These are phyloP conservation scores for Laetiporus sulphureus DNA, from an alignment of 1,284 basidiomycete genomes.

Conservation along the genomic window DNA sequence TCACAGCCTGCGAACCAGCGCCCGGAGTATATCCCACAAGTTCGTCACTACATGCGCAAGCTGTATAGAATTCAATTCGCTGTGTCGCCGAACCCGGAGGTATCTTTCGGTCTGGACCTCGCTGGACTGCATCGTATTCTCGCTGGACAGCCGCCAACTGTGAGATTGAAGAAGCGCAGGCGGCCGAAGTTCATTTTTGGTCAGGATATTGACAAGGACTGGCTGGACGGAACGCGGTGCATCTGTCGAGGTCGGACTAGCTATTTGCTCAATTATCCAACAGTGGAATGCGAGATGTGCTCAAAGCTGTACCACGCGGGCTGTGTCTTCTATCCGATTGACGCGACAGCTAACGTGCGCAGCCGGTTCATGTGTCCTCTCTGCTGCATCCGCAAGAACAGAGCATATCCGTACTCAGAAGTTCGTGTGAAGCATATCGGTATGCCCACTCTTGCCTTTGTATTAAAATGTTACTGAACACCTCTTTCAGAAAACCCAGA, in stretches of 20 bases:
- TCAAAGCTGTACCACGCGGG: conserved; percentile 61
- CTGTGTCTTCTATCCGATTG: conserved; percentile 65
- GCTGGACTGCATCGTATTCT: conserved; percentile 74
- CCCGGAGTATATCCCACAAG: conserved; percentile 66
- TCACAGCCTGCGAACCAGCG: conserved; percentile 62
- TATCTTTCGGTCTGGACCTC: conserved; percentile 73
- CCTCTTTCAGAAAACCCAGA: conserved; percentile 41
- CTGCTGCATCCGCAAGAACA: conserved; percentile 67
- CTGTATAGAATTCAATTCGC: conserved; percentile 79
- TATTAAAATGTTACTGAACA: conserved; percentile 5
- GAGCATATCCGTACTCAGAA: conserved; percentile 62
- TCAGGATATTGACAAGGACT: conserved; percentile 68
- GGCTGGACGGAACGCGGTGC: conserved; percentile 69
- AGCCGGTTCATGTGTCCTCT: conserved; percentile 59
- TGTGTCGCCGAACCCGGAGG: conserved; percentile 67
- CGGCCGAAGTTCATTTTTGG: conserved; percentile 70
- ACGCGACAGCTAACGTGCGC: conserved; percentile 25
- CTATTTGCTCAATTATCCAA: conserved; percentile 51
- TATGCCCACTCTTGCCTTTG: conserved; percentile 29
- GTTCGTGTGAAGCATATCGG: conserved; percentile 62
- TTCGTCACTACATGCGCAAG: conserved; percentile 82
- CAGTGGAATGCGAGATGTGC: conserved; percentile 63
- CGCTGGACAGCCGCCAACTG: conserved; percentile 52
- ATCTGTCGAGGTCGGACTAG: conserved; percentile 67
- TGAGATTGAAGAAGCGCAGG: conserved; percentile 51